Conservation (phyloP, 177 flowering plant species). For the Vitis hybrid region DNA sequence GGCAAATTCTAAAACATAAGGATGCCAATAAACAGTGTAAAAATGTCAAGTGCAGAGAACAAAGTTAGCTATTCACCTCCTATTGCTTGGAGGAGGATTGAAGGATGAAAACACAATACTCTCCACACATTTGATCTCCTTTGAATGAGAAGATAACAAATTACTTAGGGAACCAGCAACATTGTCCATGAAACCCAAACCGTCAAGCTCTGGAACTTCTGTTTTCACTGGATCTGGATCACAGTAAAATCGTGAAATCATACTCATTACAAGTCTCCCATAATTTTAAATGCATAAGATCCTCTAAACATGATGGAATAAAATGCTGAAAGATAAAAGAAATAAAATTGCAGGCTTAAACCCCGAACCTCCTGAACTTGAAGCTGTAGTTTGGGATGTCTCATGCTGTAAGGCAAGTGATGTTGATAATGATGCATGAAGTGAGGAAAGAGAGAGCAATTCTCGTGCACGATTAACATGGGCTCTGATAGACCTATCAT, state of each 20-base stretch:
- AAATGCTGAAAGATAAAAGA: not conserved
- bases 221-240: slow-evolving; percentile 48
- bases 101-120: slow-evolving; percentile 91
- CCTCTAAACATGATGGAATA: not conserved
- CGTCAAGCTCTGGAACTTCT: slow-evolving; percentile 87
- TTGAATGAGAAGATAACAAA: slow-evolving; percentile 55
- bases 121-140: slow-evolving; percentile 79
- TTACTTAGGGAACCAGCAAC: slow-evolving; percentile 65
- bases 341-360: slow-evolving; percentile 2
- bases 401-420: slow-evolving; percentile 86
- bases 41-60: not conserved
- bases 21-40: not conserved
- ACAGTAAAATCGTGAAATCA: slow-evolving; percentile 6
- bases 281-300: not conserved
- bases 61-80: slow-evolving; percentile 50
- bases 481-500: slow-evolving; percentile 92
- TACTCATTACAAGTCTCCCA: not conserved
- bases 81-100: slow-evolving; percentile 93
- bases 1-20: not conserved
- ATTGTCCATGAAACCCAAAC: slow-evolving; percentile 92
- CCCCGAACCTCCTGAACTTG: slow-evolving; percentile 40
- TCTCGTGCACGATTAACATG: slow-evolving; percentile 92
- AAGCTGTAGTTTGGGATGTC: slow-evolving; percentile 41
- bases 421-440: slow-evolving; percentile 87
- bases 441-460: slow-evolving; percentile 75